Conservation (phyloP, 129 eudicot species). For the Ambrosia artemisiifolia region DNA sequence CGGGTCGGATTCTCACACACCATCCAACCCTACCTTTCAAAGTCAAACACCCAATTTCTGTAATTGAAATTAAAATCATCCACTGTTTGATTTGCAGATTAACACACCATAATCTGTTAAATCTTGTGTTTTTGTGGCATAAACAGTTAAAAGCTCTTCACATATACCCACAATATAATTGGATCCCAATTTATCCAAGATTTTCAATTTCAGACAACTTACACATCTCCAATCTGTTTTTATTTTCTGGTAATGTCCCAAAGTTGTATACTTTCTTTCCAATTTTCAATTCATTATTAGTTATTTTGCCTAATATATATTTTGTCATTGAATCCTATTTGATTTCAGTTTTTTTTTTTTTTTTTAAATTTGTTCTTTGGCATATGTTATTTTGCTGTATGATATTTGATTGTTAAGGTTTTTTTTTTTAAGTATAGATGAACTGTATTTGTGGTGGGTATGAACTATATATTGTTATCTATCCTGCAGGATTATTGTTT, state of each 20-base stretch:
- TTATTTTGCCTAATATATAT: background rate
- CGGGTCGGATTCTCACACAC: slow-evolving; percentile 24
- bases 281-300: background rate
- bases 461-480: background rate
- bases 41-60: slow-evolving; percentile 13
- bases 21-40: slow-evolving; percentile 27
- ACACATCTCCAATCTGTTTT: slow-evolving; percentile 1
- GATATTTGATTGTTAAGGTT: background rate
- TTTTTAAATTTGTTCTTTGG: background rate
- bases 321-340: slow-evolving; percentile 2
- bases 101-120: background rate
- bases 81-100: background rate
- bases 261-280: background rate
- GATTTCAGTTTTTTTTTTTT: background rate
- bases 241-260: slow-evolving; percentile 19
- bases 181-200: background rate
- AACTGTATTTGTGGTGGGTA: background rate
- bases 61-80: slow-evolving; percentile 5
- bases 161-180: background rate
- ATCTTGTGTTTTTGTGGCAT: background rate
- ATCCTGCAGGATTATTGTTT: slow-evolving; percentile 21
- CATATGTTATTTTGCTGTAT: background rate
- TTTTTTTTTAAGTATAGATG: background rate
- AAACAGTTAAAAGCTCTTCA: background rate
- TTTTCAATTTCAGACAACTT: background rate